Conservation (phyloP, 2,329 filamentous ascomycete genomes). For the Lecanicillium sp. region DNA sequence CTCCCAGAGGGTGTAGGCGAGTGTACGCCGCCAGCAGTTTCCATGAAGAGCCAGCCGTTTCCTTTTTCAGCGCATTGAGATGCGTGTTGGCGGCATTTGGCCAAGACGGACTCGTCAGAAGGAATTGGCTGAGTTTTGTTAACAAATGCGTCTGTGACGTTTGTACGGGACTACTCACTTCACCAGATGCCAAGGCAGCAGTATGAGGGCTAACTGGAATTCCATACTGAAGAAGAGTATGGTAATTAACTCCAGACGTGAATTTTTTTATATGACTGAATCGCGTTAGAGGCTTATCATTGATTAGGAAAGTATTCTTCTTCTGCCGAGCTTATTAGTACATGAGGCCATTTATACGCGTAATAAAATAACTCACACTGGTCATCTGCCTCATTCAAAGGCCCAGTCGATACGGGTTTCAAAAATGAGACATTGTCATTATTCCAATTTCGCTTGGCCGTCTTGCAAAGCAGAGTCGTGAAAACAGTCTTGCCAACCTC, state of each 20-base stretch:
- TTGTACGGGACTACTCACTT: constrained; percentile 20
- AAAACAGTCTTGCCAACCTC: constrained; percentile 80
- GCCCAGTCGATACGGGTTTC: constrained; percentile 76
- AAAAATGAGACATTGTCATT: constrained; percentile 53
- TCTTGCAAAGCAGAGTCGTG: constrained; percentile 62
- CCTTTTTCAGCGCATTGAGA: constrained; percentile 30
- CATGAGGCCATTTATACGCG: not conserved
- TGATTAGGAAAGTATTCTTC: not conserved
- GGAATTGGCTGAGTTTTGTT: constrained; percentile 32
- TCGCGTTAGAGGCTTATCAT: not conserved
- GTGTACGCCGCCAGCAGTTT: constrained; percentile 76
- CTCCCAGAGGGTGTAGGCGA: constrained; percentile 70
- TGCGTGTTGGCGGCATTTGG: constrained; percentile 37
- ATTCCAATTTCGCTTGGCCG: constrained; percentile 39
- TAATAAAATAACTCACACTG: constrained; percentile 35
- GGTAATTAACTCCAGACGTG: constrained; percentile 36
- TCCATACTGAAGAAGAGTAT: constrained; percentile 63
- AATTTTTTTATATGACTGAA: constrained; percentile 55
- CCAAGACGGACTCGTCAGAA: constrained; percentile 42
- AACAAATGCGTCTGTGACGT: not conserved
- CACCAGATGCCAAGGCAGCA: constrained; percentile 46
- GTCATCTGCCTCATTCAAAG: constrained; percentile 61
- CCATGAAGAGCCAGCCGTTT: constrained; percentile 58
- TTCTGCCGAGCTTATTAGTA: constrained; percentile 1
- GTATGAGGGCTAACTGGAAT: constrained; percentile 72